A percentile compares a stretch with the other conserved stretches of the same genome.
phyloP scores from a whole-genome alignment of 1,284 basidiomycete species.

The Butyriboletus appendiculatus region DNA sequence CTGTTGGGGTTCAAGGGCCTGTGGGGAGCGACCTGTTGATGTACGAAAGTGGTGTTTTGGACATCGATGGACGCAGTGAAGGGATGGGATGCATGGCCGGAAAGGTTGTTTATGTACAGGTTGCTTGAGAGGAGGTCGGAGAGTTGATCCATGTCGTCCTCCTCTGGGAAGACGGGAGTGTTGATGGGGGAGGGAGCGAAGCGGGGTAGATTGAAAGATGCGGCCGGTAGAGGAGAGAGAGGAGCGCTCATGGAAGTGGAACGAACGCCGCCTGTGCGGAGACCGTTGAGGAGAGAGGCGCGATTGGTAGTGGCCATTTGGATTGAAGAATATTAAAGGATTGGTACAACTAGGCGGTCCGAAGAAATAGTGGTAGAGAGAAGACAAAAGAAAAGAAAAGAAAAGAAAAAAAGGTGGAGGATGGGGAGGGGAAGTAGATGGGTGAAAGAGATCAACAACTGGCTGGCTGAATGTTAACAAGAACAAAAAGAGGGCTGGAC shows the following conservation, averaged over 20 bases:
- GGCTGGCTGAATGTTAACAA: slow-evolving; percentile 9
- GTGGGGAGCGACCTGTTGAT: slow-evolving; percentile 49
- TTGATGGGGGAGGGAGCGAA: slow-evolving; percentile 44
- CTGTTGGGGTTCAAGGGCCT: slow-evolving; percentile 58
- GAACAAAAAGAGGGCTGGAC: slow-evolving; percentile 20
- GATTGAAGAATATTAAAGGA: slow-evolving; percentile 46
- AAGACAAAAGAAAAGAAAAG: slow-evolving; percentile 14
- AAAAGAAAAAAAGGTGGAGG: background rate
- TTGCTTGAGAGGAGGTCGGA: slow-evolving; percentile 54
- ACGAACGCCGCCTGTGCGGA: slow-evolving; percentile 83
- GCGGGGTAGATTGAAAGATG: slow-evolving; percentile 55
- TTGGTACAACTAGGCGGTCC: slow-evolving; percentile 33
- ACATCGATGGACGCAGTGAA: slow-evolving; percentile 73
- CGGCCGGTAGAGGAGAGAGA: slow-evolving; percentile 65
- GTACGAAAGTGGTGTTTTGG: slow-evolving; percentile 59
- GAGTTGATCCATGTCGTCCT: slow-evolving; percentile 62
- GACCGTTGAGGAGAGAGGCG: slow-evolving; percentile 80
- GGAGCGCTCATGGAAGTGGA: slow-evolving; percentile 62
- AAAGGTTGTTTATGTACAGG: slow-evolving; percentile 41
- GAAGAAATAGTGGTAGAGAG: slow-evolving; percentile 20
- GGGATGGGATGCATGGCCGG: slow-evolving; percentile 33
- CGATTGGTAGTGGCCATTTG: slow-evolving; percentile 61
- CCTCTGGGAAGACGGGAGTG: slow-evolving; percentile 44
- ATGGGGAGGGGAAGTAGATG: background rate
- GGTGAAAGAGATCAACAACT: slow-evolving; percentile 7